Evolutionary conservation across 177 flowering plant species (phyloP).

Genomic region (Tripterygium wilfordii): DNA sequence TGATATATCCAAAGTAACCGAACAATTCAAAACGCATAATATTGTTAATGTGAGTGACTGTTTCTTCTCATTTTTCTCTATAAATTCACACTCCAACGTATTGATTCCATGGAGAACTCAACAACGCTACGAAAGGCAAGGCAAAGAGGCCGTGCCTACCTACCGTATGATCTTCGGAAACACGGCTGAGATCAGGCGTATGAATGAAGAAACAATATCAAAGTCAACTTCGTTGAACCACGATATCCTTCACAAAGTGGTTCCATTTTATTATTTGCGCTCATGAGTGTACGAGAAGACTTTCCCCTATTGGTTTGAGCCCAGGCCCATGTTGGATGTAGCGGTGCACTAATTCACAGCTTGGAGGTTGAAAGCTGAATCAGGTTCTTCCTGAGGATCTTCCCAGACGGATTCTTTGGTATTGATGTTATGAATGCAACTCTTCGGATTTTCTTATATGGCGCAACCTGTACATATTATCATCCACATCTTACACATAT

Average conservation of each 20-base stretch:
- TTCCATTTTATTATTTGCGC: slow-evolving; percentile 15
- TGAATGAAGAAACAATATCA: slow-evolving; percentile 32
- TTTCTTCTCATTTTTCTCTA: slow-evolving; percentile 11
- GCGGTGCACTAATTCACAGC: too few species aligned
- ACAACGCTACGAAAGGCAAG: slow-evolving; percentile 44
- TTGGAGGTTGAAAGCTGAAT: too few species aligned
- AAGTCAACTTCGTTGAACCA: slow-evolving; percentile 26
- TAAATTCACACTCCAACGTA: slow-evolving; percentile 19
- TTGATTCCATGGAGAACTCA: slow-evolving; percentile 47
- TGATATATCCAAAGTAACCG: too few species aligned
- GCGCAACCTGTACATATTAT: slow-evolving; percentile 36
- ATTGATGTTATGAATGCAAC: slow-evolving; percentile 36
- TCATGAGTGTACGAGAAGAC: slow-evolving; percentile 48
- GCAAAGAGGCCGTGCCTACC: slow-evolving; percentile 46
- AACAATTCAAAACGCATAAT: too few species aligned
- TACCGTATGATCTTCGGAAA: slow-evolving; percentile 56
- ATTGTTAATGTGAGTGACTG: too few species aligned
- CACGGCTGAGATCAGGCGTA: slow-evolving; percentile 34
- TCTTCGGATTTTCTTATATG: slow-evolving; percentile 36
- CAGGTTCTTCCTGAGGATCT: slow-evolving; percentile 37
- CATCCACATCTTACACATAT: too few species aligned
- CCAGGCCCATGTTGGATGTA: slow-evolving; percentile 48
- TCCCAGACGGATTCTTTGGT: slow-evolving; percentile 41
- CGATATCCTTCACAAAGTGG: slow-evolving; percentile 5
- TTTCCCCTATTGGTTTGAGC: slow-evolving; percentile 33